These are phyloP conservation scores for Globisporangium acanthophoron DNA, from an alignment of 352 stramenopile species.

Conservation along the genomic window DNA sequence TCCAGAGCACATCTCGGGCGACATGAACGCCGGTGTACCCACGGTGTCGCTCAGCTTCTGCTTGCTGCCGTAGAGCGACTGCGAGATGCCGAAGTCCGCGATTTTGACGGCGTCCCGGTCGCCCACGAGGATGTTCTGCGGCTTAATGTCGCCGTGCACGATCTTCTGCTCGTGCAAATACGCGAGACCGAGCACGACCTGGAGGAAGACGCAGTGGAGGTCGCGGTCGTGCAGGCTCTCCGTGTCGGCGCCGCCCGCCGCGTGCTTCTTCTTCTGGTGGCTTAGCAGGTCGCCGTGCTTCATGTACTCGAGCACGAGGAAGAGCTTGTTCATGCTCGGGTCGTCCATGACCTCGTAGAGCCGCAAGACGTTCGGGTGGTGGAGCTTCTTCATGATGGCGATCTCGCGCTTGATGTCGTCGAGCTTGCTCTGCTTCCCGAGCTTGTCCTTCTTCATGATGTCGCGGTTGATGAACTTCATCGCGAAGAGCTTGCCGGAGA, in stretches of 20 bases:
- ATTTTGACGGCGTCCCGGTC: conserved; percentile 90
- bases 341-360: conserved; percentile 97
- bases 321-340: conserved; percentile 91
- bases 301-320: conserved; percentile 98
- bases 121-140: conserved; percentile 84
- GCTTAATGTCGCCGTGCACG: conserved; percentile 85
- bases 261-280: conserved; percentile 70
- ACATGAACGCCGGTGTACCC: conserved; percentile 91
- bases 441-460: conserved; percentile 83
- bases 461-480: conserved; percentile 89
- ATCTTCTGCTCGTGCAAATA: conserved; percentile 89
- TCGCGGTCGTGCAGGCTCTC: conserved; percentile 62
- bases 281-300: conserved; percentile 70
- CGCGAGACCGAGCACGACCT: conserved; percentile 78
- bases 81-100: conserved; percentile 88
- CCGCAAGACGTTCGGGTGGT: conserved; percentile 92
- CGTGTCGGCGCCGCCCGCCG: conserved; percentile 9
- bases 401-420: conserved; percentile 93
- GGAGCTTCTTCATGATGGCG: conserved; percentile 97
- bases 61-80: conserved; percentile 78
- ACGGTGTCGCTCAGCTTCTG: conserved; percentile 74
- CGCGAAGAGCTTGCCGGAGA: conserved; percentile 65
- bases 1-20: conserved; percentile 87
- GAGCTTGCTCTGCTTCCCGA: conserved; percentile 73
- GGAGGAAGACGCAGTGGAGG: conserved; percentile 63